phyloP scores from a whole-genome alignment of 768 basidiomycete genomes.

The Trametes cubensis region DNA sequence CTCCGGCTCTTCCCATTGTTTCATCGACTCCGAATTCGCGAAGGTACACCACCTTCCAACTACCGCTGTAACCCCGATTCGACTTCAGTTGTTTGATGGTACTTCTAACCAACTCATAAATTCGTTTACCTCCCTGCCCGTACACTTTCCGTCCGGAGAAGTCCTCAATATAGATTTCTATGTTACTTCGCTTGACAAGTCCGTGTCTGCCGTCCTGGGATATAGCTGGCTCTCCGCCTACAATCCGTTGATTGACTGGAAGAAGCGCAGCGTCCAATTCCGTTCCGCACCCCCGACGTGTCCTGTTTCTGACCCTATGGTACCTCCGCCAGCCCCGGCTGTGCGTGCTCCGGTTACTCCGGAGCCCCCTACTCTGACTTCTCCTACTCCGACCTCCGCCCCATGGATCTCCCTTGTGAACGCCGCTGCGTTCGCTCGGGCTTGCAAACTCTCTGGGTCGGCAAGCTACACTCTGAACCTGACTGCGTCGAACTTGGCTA shows the following conservation, averaged over 20 bases:
- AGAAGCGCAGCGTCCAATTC: constrained; percentile 10
- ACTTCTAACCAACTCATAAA: constrained; percentile 4
- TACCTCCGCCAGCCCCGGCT: too few relatives aligned
- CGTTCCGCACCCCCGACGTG: background rate
- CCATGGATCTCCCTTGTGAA: background rate
- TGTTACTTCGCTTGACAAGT: background rate
- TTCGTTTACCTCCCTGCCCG: too few relatives aligned
- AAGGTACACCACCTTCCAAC: background rate
- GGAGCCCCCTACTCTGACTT: background rate
- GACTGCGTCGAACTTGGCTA: background rate
- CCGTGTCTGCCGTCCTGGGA: constrained; percentile 10
- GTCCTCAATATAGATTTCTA: background rate
- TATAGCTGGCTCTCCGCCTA: constrained; percentile 9
- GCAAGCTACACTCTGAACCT: background rate
- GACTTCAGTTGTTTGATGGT: constrained; percentile 1
- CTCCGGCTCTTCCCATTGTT: constrained; percentile 9
- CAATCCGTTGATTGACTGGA: constrained; percentile 10
- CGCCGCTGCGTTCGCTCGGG: background rate
- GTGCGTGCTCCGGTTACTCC: background rate
- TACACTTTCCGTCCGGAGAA: background rate
- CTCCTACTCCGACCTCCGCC: background rate
- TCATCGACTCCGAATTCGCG: background rate
- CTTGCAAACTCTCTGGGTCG: background rate
- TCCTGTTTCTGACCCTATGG: background rate
- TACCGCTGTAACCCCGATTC: background rate